Percentiles rank a stretch among this genome's conserved stretches.
These are phyloP conservation scores for Henckelia pumila DNA, from an alignment of 257 asterid species.

Conservation along the genomic window DNA sequence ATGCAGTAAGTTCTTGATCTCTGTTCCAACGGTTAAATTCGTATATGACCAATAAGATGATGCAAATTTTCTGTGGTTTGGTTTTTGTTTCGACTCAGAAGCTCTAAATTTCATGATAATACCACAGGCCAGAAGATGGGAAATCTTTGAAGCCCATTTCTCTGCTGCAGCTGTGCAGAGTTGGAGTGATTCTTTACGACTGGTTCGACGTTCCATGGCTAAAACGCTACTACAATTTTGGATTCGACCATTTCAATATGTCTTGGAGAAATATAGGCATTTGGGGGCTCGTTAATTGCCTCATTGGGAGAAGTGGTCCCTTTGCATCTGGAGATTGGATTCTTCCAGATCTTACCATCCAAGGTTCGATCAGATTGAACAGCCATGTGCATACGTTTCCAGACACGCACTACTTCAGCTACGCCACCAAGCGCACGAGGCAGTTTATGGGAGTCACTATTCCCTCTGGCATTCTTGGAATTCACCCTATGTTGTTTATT, in stretches of 20 bases:
- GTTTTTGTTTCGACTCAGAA: background rate
- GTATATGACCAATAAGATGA: background rate
- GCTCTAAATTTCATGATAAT: background rate
- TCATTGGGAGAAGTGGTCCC: constrained; percentile 76
- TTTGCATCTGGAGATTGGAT: constrained; percentile 95
- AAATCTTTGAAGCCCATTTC: constrained; percentile 68
- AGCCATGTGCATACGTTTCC: constrained; percentile 65
- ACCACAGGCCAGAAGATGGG: constrained; percentile 81
- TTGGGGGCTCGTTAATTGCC: constrained; percentile 78
- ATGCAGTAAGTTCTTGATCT: constrained; percentile 59
- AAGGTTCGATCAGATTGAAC: constrained; percentile 74
- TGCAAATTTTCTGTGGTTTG: background rate
- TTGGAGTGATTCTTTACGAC: constrained; percentile 79
- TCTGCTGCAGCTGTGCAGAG: constrained; percentile 81
- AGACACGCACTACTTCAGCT: constrained; percentile 86
- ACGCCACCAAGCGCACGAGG: constrained; percentile 80
- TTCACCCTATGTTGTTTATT: constrained; percentile 75
- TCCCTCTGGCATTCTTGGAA: constrained; percentile 83
- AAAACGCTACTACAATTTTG: constrained; percentile 79
- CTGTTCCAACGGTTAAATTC: background rate
- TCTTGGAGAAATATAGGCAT: constrained; percentile 71
- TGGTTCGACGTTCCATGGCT: constrained; percentile 86
- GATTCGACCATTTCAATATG: constrained; percentile 91
- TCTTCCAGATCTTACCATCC: constrained; percentile 88
- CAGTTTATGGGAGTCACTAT: constrained; percentile 63